Percentiles rank a stretch among this genome's conserved stretches.
These are phyloP conservation scores for Rosellinia necatrix DNA, from an alignment of 2,329 filamentous ascomycete genomes.

Conservation along the genomic window DNA sequence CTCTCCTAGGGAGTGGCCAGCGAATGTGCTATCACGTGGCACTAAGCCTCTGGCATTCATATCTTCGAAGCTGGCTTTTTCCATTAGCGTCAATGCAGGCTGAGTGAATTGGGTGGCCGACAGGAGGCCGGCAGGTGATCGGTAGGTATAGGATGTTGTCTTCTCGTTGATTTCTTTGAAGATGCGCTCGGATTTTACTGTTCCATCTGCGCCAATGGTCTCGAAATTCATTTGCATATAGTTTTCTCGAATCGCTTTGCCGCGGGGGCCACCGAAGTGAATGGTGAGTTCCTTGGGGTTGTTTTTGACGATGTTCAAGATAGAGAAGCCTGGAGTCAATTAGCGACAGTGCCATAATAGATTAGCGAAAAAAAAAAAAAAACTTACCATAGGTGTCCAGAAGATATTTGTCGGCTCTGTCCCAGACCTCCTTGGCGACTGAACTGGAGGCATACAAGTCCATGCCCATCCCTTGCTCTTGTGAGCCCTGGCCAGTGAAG, in stretches of 20 bases:
- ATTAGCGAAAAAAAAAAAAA: background rate
- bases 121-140: conserved; percentile 89
- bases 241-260: conserved; percentile 97
- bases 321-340: conserved; percentile 75
- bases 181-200: conserved; percentile 97
- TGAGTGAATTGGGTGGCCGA: conserved; percentile 99
- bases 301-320: conserved; percentile 98
- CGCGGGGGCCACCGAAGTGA: conserved; percentile 94
- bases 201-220: conserved; percentile 89
- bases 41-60: conserved; percentile 98
- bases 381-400: conserved; percentile 93
- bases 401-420: conserved; percentile 95
- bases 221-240: conserved; percentile 99
- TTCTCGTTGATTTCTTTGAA: conserved; percentile 97
- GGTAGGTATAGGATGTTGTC: conserved; percentile 95
- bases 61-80: conserved; percentile 94
- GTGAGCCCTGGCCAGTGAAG: conserved; percentile 97
- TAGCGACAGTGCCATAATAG: conserved; percentile 3
- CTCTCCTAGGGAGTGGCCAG: conserved; percentile 96
- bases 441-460: conserved; percentile 92
- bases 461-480: conserved; percentile 99
- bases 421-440: conserved; percentile 97
- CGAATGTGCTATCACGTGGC: conserved; percentile 94
- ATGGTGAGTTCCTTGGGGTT: conserved; percentile 99
- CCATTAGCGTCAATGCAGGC: conserved; percentile 96